These are phyloP conservation scores for Stachybotrys echinatus DNA, from an alignment of 2,329 filamentous ascomycete species.

Conservation along the genomic window DNA sequence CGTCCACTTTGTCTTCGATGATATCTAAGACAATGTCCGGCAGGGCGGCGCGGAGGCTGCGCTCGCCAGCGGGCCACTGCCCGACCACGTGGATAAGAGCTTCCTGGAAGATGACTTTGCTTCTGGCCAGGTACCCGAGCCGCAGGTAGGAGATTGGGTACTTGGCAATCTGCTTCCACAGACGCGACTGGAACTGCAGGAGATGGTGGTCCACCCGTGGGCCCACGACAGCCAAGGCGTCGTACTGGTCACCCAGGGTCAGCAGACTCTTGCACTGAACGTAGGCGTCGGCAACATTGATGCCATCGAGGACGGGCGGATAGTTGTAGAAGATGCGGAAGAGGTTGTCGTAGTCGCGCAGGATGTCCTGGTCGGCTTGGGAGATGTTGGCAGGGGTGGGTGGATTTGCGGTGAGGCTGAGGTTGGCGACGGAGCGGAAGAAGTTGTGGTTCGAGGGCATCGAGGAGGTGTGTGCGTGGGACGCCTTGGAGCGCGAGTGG, in stretches of 20 bases:
- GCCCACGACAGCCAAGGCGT: slow-evolving; percentile 81
- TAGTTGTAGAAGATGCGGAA: slow-evolving; percentile 97
- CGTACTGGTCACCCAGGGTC: slow-evolving; percentile 88
- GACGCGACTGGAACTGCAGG: slow-evolving; percentile 79
- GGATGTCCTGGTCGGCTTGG: slow-evolving; percentile 64
- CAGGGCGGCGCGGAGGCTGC: slow-evolving; percentile 68
- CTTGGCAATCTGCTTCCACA: slow-evolving; percentile 96
- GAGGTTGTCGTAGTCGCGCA: slow-evolving; percentile 92
- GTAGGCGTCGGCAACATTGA: slow-evolving; percentile 90
- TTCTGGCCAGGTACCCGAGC: slow-evolving; percentile 79
- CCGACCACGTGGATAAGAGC: slow-evolving; percentile 91
- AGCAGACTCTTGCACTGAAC: slow-evolving; percentile 90
- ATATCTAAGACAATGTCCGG: slow-evolving; percentile 77
- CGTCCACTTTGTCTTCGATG: slow-evolving; percentile 92
- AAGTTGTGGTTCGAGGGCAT: slow-evolving; percentile 48
- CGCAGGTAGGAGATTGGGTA: slow-evolving; percentile 91
- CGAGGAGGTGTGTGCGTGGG: slow-evolving; percentile 49
- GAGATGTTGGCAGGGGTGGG: slow-evolving; percentile 42
- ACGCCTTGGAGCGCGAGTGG: slow-evolving; percentile 21
- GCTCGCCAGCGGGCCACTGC: slow-evolving; percentile 80
- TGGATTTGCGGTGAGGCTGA: slow-evolving; percentile 45
- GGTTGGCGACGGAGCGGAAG: slow-evolving; percentile 83
- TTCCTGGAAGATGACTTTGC: slow-evolving; percentile 78
- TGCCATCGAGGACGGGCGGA: slow-evolving; percentile 70
- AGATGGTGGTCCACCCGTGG: slow-evolving; percentile 91